phyloP scores from a whole-genome alignment of 1,284 basidiomycete species.

The Porogramme epimiltina region DNA sequence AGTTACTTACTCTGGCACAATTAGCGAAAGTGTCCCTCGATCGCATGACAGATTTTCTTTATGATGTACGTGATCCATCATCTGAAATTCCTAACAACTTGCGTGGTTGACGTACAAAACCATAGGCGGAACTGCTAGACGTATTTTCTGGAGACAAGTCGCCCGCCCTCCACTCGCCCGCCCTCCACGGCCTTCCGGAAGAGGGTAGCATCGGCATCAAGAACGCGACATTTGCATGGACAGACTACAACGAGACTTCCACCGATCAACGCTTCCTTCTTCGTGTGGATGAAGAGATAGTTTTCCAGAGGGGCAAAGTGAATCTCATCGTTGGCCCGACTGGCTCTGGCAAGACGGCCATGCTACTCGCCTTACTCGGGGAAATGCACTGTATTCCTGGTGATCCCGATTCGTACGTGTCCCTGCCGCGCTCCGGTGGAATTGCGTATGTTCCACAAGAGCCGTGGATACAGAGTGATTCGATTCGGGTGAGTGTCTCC shows the following conservation, averaged over 20 bases:
- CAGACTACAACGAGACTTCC: slow-evolving; percentile 20
- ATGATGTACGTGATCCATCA: slow-evolving; percentile 31
- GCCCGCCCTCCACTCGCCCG: not conserved
- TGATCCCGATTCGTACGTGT: slow-evolving; percentile 58
- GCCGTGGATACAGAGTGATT: slow-evolving; percentile 69
- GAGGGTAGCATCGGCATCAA: slow-evolving; percentile 39
- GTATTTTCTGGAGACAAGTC: slow-evolving; percentile 23
- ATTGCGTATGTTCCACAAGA: slow-evolving; percentile 78
- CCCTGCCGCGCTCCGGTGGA: slow-evolving; percentile 63
- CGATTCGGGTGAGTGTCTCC: slow-evolving; percentile 35
- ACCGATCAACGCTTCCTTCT: slow-evolving; percentile 46
- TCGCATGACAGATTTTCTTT: slow-evolving; percentile 48
- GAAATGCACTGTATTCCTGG: slow-evolving; percentile 62
- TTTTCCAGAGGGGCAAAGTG: slow-evolving; percentile 57
- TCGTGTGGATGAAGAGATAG: slow-evolving; percentile 47
- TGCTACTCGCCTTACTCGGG: slow-evolving; percentile 57
- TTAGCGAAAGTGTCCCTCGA: slow-evolving; percentile 49
- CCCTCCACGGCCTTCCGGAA: not conserved
- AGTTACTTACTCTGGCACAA: too few species aligned
- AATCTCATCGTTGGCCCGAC: slow-evolving; percentile 70
- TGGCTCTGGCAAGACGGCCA: slow-evolving; percentile 51
- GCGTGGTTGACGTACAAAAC: too few species aligned
- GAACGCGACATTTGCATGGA: slow-evolving; percentile 44
- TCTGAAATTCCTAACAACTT: not conserved
- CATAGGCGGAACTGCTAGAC: slow-evolving; percentile 54